A percentile compares a stretch with the other conserved stretches of the same genome.
Evolutionary conservation across 2,329 filamentous ascomycete genomes (phyloP).

Genomic region (Dothistroma septosporum): DNA sequence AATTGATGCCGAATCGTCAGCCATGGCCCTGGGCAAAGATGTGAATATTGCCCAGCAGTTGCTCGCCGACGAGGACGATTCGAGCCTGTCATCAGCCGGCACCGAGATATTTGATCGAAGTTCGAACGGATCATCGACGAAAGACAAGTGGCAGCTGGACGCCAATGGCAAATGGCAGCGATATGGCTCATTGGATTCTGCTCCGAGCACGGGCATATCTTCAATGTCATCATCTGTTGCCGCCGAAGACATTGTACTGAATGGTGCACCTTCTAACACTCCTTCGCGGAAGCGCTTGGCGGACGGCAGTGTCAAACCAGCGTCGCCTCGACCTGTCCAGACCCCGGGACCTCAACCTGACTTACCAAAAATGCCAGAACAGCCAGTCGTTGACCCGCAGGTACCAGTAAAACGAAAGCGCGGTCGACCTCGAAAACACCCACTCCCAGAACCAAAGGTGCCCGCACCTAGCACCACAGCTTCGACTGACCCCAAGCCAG

Average conservation of each 20-base stretch:
- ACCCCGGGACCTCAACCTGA: constrained; percentile 1
- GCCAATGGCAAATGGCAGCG: constrained; percentile 31
- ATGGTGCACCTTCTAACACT: constrained; percentile 6
- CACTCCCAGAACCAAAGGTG: constrained; percentile 23
- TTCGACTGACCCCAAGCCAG: constrained; percentile 4
- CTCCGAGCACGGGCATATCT: constrained; percentile 33
- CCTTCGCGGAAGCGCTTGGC: constrained; percentile 29
- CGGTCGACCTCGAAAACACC: constrained; percentile 26
- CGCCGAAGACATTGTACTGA: constrained; percentile 23
- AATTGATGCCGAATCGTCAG: constrained; percentile 9
- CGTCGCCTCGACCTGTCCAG: constrained; percentile 3
- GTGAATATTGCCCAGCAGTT: constrained; percentile 15
- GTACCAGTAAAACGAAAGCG: constrained; percentile 26
- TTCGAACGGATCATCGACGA: constrained; percentile 14
- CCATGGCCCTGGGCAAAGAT: constrained; percentile 13
- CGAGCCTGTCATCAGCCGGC: constrained; percentile 30
- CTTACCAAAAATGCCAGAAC: not conserved
- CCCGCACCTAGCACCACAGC: constrained; percentile 11
- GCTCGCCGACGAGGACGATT: constrained; percentile 29
- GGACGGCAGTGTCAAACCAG: constrained; percentile 29
- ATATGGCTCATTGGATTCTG: constrained; percentile 33
- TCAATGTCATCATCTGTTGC: constrained; percentile 33
- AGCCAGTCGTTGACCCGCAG: constrained; percentile 3
- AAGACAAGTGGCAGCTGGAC: constrained; percentile 26
- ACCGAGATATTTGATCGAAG: constrained; percentile 30